Base-by-base conservation (phyloP, 1,284 basidiomycete species). In the Puccinia horiana region DNA sequence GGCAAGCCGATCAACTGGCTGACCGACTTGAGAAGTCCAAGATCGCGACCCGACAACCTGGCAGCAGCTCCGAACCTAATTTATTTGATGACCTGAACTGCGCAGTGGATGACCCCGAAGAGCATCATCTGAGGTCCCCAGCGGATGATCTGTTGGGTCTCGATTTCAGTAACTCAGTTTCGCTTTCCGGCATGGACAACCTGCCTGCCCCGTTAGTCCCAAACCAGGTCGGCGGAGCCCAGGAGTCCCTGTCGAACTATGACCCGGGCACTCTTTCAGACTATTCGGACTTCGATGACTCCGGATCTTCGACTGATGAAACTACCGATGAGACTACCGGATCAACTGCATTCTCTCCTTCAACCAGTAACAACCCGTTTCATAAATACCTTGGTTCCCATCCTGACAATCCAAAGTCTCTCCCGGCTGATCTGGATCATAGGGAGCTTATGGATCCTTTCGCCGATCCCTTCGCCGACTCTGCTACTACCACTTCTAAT, bases 201-300 rank as follows among this genome's bases (percentile, higher is more conserved):
- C 58, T 76, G n/a, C 54, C 74, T 14, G 42, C 42, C 26, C 74
- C 74, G 6, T 40, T 76, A 1, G 16, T 29, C 35, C 74, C 74
- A 4, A 56, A 76, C 74, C 35, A 35, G 35, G 61, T 65, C 6
- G 35, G 61, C 35, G 61, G 35, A 12, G 6, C 23, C 3, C 52
- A 20, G 11, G 37, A 76, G 42, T 14, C 29, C 0, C 32, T 37
- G 42, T 16, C 29, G n/a, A 58, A 76, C 42, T 61, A 76, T 42
- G 74, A 76, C 26, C 54, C 56, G 20, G 74, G 74, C n/a, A 76
- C 74, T 23, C 54, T 76, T 2, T 76, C 74, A 29, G 74, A 76
- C 58, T 76, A 58, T 37, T 76, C 74, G 37, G 74, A 76, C n/a
- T 76, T 76, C 58, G 74, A 76, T 12, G 52, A 54, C 35, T 76